Evolutionary conservation across 176 grass and related monocot genomes (phyloP).

Genomic region (Eragrostis nindensis): DNA sequence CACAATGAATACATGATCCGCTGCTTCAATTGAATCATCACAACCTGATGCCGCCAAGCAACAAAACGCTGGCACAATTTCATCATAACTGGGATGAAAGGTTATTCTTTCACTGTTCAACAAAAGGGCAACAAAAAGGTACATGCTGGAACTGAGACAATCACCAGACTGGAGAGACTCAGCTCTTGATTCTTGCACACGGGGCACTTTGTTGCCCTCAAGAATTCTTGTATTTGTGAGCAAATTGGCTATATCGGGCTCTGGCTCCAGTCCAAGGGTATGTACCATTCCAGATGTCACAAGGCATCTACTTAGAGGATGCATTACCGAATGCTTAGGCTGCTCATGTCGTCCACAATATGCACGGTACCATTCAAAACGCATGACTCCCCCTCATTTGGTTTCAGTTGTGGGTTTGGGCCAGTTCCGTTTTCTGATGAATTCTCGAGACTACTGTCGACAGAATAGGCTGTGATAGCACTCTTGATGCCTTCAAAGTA

Average conservation of each 20-base stretch:
- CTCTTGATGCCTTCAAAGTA: constrained; percentile 80
- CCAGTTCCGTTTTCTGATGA: constrained; percentile 83
- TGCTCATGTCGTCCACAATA: constrained; percentile 58
- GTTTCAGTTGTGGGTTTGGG: constrained; percentile 25
- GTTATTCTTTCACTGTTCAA: constrained; percentile 46
- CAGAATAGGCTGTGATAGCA: constrained; percentile 42
- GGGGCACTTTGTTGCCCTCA: constrained; percentile 24
- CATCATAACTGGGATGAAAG: constrained; percentile 38
- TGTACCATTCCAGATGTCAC: constrained; percentile 40
- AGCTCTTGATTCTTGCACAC: constrained; percentile 37
- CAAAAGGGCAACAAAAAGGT: constrained; percentile 50
- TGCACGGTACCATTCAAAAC: constrained; percentile 61
- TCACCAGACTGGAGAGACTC: constrained; percentile 38
- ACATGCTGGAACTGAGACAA: constrained; percentile 55
- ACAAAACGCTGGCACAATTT: constrained; percentile 18
- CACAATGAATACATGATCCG: constrained; percentile 40
- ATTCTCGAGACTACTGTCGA: constrained; percentile 44
- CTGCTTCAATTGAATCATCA: constrained; percentile 54
- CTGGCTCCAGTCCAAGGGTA: constrained; percentile 39
- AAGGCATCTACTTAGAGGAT: constrained; percentile 17
- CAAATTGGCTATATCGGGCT: constrained; percentile 25
- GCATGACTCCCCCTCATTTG: constrained; percentile 30
- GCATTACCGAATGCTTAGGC: constrained; percentile 61
- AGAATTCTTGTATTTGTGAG: constrained; percentile 8
- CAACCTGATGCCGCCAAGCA: constrained; percentile 41